phyloP scores from a whole-genome alignment of 1,284 basidiomycete species.

The Cystobasidium sp. region DNA sequence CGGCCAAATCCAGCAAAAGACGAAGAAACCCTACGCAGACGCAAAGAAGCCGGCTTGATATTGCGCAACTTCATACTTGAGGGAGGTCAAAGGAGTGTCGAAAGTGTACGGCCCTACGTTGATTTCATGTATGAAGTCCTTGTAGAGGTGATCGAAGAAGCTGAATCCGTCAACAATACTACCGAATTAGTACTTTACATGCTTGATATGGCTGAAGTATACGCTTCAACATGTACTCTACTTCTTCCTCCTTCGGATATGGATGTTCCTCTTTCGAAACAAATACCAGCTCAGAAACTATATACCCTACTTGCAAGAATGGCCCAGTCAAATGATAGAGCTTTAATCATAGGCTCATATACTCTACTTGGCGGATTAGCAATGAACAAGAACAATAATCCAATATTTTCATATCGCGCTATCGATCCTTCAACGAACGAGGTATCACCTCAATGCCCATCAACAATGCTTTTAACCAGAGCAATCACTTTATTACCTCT shows the following conservation, averaged over 20 bases:
- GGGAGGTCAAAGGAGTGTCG: constrained; percentile 22
- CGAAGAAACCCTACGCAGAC: constrained; percentile 39
- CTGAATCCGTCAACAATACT: constrained; percentile 36
- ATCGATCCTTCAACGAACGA: constrained; percentile 52
- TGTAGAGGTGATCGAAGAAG: constrained; percentile 58
- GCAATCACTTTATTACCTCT: constrained; percentile 72
- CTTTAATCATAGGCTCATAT: constrained; percentile 70
- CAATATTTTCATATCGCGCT: constrained; percentile 45
- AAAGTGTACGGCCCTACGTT: constrained; percentile 13
- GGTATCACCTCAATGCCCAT: constrained; percentile 66
- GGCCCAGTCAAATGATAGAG: constrained; percentile 68
- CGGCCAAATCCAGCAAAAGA: constrained; percentile 55
- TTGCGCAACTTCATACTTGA: constrained; percentile 71
- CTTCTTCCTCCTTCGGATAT: constrained; percentile 38
- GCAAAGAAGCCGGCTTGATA: constrained; percentile 69
- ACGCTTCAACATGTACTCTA: constrained; percentile 44
- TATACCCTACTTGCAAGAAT: constrained; percentile 64
- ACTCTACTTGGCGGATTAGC: constrained; percentile 66
- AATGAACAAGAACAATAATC: constrained; percentile 63
- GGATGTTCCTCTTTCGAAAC: constrained; percentile 34
- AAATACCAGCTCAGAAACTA: constrained; percentile 42
- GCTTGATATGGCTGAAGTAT: constrained; percentile 51
- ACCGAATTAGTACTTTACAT: constrained; percentile 51
- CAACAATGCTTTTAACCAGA: constrained; percentile 47
- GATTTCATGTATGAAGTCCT: constrained; percentile 59